These are phyloP conservation scores for Aspergillus glaucus DNA, from an alignment of 2,329 filamentous ascomycete species.

Conservation along the genomic window DNA sequence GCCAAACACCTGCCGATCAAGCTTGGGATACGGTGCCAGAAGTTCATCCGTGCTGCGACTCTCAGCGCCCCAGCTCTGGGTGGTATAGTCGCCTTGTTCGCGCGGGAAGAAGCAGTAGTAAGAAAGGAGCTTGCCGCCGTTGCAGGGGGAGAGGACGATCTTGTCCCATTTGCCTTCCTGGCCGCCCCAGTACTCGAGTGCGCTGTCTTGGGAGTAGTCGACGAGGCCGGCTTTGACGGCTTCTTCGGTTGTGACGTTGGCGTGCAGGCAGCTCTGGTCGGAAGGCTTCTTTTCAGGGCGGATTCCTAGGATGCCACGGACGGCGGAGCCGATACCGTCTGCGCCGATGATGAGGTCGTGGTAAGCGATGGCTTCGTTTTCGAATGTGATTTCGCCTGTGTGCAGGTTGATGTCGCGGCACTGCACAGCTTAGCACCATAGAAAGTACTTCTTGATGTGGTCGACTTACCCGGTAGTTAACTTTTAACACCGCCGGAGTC, in stretches of 20 bases:
- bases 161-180: constrained; percentile 57
- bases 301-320: constrained; percentile 59
- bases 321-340: constrained; percentile 62
- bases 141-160: constrained; percentile 65
- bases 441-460: no score
- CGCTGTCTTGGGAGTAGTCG: constrained; percentile 56
- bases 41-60: constrained; percentile 52
- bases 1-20: constrained; percentile 52
- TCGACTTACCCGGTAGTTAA: constrained; percentile 48
- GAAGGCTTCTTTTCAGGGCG: constrained; percentile 54
- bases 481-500: constrained; percentile 46
- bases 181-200: constrained; percentile 66
- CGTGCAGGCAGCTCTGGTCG: constrained; percentile 57
- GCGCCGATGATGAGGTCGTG: constrained; percentile 60
- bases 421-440: constrained; percentile 12
- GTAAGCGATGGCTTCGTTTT: constrained; percentile 43
- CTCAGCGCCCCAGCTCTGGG: constrained; percentile 54
- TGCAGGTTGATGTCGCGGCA: constrained; percentile 50
- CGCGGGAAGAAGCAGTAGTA: constrained; percentile 67
- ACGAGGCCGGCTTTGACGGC: constrained; percentile 54
- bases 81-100: constrained; percentile 54
- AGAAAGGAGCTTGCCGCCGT: constrained; percentile 57
- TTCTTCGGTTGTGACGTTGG: constrained; percentile 58
- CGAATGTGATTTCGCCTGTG: constrained; percentile 47
- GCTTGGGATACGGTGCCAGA: constrained; percentile 53